A percentile compares a stretch with the other conserved stretches of the same genome.
These are phyloP conservation scores for Miscanthus lutarioriparius DNA, from an alignment of 176 grass and related monocot species.

Conservation along the genomic window DNA sequence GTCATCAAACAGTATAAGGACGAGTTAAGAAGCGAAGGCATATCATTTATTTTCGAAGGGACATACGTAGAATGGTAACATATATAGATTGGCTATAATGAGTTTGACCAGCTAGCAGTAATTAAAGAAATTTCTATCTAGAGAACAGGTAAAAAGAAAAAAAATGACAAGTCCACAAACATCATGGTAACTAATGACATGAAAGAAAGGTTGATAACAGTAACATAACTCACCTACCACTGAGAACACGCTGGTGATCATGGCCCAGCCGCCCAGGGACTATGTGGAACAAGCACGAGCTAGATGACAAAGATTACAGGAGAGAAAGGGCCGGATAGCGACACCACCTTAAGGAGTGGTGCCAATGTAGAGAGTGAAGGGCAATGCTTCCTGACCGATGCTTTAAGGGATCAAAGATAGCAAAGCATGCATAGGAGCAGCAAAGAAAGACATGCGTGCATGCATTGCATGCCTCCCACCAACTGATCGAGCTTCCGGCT, in stretches of 20 bases:
- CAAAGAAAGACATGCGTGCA: constrained; percentile 15
- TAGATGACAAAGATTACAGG: constrained; percentile 43
- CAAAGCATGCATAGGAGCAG: constrained; percentile 41
- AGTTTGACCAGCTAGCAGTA: background rate
- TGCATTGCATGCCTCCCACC: constrained; percentile 71
- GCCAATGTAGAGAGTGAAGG: constrained; percentile 33
- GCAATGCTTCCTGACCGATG: constrained; percentile 49
- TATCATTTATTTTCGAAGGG: constrained; percentile 12
- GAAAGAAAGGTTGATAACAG: constrained; percentile 42
- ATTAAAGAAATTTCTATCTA: background rate
- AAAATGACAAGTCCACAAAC: background rate
- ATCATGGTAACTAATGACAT: constrained; percentile 18
- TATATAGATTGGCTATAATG: background rate
- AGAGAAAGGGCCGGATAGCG: constrained; percentile 40
- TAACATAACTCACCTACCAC: constrained; percentile 51
- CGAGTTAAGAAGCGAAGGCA: background rate
- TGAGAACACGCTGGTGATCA: constrained; percentile 32
- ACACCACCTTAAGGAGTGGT: constrained; percentile 52
- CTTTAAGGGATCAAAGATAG: constrained; percentile 55
- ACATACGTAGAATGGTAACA: background rate
- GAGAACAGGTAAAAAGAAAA: background rate
- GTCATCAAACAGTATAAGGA: background rate
- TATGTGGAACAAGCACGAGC: constrained; percentile 32
- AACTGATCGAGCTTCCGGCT: constrained; percentile 64
- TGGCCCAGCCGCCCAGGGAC: constrained; percentile 53